Percentiles rank a stretch among this genome's conserved stretches.
Evolutionary conservation across 1,284 basidiomycete genomes (phyloP).

Genomic region (Ustanciosporium gigantosporum): DNA sequence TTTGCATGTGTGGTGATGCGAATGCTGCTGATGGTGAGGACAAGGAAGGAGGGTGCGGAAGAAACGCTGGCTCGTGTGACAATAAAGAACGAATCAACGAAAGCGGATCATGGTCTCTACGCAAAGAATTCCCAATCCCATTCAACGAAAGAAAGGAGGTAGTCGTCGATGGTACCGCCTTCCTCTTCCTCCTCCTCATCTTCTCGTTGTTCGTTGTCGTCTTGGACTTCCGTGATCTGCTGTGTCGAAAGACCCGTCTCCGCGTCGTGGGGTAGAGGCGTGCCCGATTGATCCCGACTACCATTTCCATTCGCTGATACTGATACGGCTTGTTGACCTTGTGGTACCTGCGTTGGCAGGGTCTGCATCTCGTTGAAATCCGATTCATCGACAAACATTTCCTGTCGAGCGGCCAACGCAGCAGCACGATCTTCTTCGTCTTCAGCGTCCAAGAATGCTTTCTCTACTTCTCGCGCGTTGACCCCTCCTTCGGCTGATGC

Average conservation of each 20-base stretch:
- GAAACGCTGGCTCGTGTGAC: too few species aligned
- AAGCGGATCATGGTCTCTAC: too few species aligned
- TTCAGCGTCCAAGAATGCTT: slow-evolving; percentile 80
- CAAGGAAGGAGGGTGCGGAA: too few species aligned
- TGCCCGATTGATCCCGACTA: neutral
- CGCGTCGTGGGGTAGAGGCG: slow-evolving; percentile 4
- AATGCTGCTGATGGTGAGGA: too few species aligned
- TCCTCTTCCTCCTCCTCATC: slow-evolving; percentile 64
- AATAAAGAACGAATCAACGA: too few species aligned
- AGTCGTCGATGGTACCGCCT: slow-evolving; percentile 78
- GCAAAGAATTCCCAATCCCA: slow-evolving; percentile 76
- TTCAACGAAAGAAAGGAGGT: slow-evolving; percentile 79
- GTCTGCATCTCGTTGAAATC: slow-evolving; percentile 26
- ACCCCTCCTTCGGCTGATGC: slow-evolving; percentile 51
- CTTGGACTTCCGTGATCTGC: too few species aligned
- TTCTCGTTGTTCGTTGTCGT: too few species aligned
- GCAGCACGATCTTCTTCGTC: slow-evolving; percentile 83
- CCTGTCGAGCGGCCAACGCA: slow-evolving; percentile 78
- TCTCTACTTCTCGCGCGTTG: slow-evolving; percentile 66
- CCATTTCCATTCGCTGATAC: neutral
- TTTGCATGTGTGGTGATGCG: too few species aligned
- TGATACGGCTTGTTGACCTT: neutral
- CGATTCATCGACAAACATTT: slow-evolving; percentile 75
- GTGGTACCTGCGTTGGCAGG: too few species aligned
- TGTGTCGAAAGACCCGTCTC: slow-evolving; percentile 66